These are phyloP conservation scores for Holtermanniella nyarrowii DNA, from an alignment of 768 basidiomycete genomes.

Conservation along the genomic window DNA sequence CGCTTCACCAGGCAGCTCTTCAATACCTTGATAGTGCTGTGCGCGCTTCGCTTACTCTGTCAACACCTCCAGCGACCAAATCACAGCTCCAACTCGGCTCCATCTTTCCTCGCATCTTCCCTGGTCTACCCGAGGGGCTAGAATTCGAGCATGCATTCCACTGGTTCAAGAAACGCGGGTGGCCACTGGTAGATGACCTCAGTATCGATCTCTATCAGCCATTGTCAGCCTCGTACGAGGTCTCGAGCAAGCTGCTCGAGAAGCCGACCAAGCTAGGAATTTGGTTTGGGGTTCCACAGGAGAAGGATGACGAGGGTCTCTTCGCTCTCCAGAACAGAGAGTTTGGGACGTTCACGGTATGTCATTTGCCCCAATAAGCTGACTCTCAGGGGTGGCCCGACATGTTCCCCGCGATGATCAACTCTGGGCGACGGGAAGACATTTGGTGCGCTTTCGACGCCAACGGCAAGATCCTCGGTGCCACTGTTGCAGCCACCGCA, in stretches of 20 bases:
- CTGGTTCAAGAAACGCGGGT: conserved; percentile 2
- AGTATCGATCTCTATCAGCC: conserved; percentile 2
- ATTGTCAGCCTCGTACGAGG: too few species aligned
- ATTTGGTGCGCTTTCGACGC: conserved; percentile 1
- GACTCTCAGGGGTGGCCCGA: conserved; percentile 5
- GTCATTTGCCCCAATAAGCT: neutral
- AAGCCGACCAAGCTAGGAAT: conserved; percentile 1
- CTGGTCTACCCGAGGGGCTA: conserved; percentile 3
- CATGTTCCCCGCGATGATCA: neutral
- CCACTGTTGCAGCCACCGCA: conserved; percentile 2
- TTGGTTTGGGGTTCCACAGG: conserved; percentile 1
- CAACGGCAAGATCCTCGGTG: conserved; percentile 1
- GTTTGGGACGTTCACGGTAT: conserved; percentile 3
- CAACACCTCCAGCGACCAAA: neutral
- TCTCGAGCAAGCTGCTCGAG: neutral
- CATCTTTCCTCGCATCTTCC: conserved; percentile 4
- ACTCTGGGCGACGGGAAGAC: conserved; percentile 1
- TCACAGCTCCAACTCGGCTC: conserved; percentile 5
- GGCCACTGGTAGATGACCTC: conserved; percentile 1
- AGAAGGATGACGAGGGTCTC: conserved; percentile 1
- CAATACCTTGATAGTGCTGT: neutral
- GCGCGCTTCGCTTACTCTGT: neutral
- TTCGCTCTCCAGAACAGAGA: neutral
- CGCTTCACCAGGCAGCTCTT: conserved; percentile 1
- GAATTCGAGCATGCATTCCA: neutral